These are phyloP conservation scores for Kodamaea neixiangensis DNA, from an alignment of 805 yeast species.

Conservation along the genomic window DNA sequence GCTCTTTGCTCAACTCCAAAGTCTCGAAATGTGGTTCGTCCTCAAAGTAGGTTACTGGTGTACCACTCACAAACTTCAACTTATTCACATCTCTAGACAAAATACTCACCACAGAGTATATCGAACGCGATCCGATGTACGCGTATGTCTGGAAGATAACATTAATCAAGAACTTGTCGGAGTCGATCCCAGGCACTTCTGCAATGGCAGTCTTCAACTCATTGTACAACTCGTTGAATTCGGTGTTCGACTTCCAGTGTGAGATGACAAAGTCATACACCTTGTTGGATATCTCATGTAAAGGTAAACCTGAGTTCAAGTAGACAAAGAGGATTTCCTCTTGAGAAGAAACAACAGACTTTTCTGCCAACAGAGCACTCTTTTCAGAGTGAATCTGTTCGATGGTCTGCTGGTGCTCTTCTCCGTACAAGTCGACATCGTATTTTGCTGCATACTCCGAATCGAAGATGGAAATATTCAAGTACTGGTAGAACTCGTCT, in stretches of 20 bases:
- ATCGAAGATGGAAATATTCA: conserved; percentile 37
- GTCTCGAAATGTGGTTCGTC: conserved; percentile 37
- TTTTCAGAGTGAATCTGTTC: conserved; percentile 27
- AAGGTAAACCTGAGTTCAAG: conserved; percentile 38
- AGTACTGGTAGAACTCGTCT: conserved; percentile 41
- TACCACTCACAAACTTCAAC: conserved; percentile 39
- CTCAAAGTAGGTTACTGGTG: conserved; percentile 28
- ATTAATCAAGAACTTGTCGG: conserved; percentile 49
- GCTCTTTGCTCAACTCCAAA: conserved; percentile 24
- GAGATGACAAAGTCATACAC: conserved; percentile 44
- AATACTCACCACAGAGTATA: conserved; percentile 51
- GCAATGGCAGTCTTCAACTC: conserved; percentile 27
- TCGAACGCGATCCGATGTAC: conserved; percentile 83
- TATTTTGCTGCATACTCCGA: conserved; percentile 32
- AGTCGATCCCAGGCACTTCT: conserved; percentile 21
- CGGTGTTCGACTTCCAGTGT: conserved; percentile 41
- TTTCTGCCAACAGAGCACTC: conserved; percentile 21
- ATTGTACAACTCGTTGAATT: conserved; percentile 34
- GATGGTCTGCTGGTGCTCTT: conserved; percentile 27
- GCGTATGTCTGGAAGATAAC: conserved; percentile 71
- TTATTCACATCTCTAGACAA: conserved; percentile 42
- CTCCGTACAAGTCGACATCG: conserved; percentile 40
- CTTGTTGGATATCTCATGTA: conserved; percentile 36
- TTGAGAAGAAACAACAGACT: conserved; percentile 31
- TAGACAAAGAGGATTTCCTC: conserved; percentile 41